Conservation (phyloP, 345 rosid species). For the Camelina sativa region DNA sequence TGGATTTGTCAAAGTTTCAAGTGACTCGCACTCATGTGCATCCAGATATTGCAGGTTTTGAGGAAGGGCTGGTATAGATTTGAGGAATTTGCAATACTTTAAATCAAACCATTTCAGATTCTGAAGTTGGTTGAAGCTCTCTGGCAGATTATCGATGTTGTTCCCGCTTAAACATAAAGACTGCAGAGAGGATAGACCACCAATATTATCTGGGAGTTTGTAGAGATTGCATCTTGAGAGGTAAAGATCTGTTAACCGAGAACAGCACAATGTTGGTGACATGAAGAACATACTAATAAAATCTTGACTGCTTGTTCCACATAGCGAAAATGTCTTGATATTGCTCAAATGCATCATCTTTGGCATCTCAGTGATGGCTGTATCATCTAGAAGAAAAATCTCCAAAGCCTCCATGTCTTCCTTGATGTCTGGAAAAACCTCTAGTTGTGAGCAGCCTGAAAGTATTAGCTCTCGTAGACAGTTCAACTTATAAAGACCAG, state of each 20-base stretch:
- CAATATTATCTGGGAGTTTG: slow-evolving; percentile 27
- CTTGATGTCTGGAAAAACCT: slow-evolving; percentile 39
- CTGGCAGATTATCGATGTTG: slow-evolving; percentile 39
- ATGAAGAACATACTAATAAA: slow-evolving; percentile 25
- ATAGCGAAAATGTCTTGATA: slow-evolving; percentile 36
- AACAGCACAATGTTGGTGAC: slow-evolving; percentile 29
- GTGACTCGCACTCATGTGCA: slow-evolving; percentile 39
- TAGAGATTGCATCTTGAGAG: slow-evolving; percentile 35
- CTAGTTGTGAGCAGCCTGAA: slow-evolving; percentile 40
- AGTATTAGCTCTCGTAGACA: slow-evolving; percentile 37
- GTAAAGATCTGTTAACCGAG: slow-evolving; percentile 31
- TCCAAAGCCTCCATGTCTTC: slow-evolving; percentile 43
- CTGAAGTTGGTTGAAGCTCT: slow-evolving; percentile 32
- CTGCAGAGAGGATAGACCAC: slow-evolving; percentile 25
- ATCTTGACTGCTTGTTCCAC: slow-evolving; percentile 33
- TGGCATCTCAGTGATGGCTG: slow-evolving; percentile 40
- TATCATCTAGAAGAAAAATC: slow-evolving; percentile 35
- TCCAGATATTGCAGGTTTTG: slow-evolving; percentile 31
- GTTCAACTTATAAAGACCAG: slow-evolving; percentile 35
- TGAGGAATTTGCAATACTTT: slow-evolving; percentile 43
- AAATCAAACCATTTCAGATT: slow-evolving; percentile 35
- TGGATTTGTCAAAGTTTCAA: slow-evolving; percentile 36
- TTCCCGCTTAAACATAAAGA: slow-evolving; percentile 36
- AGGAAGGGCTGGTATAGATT: slow-evolving; percentile 43
- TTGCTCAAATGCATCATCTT: slow-evolving; percentile 32